Base-by-base conservation (phyloP, 164 flowering plant genomes). In the Santalum album region DNA sequence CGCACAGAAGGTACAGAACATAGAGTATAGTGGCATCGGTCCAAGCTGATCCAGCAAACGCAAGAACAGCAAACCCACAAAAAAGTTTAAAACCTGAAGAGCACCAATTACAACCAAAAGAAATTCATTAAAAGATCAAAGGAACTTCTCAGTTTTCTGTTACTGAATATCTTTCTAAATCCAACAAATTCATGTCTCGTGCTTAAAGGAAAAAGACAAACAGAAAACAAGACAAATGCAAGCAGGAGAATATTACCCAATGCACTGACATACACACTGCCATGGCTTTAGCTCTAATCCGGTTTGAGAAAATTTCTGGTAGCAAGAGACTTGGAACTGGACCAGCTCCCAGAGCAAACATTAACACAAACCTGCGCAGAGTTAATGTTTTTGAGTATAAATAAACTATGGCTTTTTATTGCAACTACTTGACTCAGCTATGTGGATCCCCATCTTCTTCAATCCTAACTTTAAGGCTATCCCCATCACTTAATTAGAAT, bases 251-350 rank as follows among this genome's bases (percentile, higher is more conserved):
- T 32, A 50, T 83, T 88, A 92, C 99, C 99, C 99, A 92, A 63
- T 92, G 96, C 21, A 91, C 90, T 12, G 92, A 76, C 85, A 91
- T 66, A 66, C 96, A 91, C 58, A 86, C 59, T 50, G 96, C 87
- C 98, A 91, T 79, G 22, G 96, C 98, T 64, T 83, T 91, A 7
- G 96, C 98, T 59, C 98, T 78, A 50, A 91, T 86, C 34, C 87
- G 76, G 63, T 77, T 76, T 5, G 98, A 84, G 35, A 86, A 76
- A 35, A 91, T 86, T 69, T 91, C 98, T 32, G 98, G 82, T 7
- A 91, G 71, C 54, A 91, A 94, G 22, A 91, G 85, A 69, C 88
- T 77, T 6, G 98, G 98, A 55, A 91, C 96, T 61, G 98, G 98
- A 55, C 98, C 98, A 68, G 95, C 98, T 36, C 98, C 98, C 11